A percentile compares a stretch with the other conserved stretches of the same genome.
Conservation (phyloP, 139 green algal species). For the Dunaliella primolecta region DNA sequence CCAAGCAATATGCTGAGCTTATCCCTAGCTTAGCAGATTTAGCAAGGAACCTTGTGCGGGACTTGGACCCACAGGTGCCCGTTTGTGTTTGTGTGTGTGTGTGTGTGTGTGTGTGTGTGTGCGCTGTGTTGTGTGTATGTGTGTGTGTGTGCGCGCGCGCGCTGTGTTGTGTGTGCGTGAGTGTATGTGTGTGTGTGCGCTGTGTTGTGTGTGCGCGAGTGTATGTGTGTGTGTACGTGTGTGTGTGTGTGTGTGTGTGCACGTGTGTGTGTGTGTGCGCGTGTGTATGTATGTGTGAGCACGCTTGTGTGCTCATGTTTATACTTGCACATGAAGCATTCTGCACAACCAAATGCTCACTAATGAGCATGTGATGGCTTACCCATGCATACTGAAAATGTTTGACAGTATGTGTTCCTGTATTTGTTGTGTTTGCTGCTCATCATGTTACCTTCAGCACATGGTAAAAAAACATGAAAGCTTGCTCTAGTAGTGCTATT, state of each 20-base stretch:
- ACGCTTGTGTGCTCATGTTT: not conserved
- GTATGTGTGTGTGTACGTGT: not conserved
- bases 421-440: not conserved
- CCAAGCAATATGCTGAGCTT: slow-evolving; percentile 62
- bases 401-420: not conserved
- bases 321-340: not conserved
- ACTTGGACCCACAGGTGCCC: not conserved
- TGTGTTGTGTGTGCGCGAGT: not conserved
- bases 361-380: not conserved
- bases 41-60: slow-evolving; percentile 65
- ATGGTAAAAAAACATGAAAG: not conserved
- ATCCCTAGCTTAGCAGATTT: slow-evolving; percentile 66
- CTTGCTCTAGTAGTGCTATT: not conserved
- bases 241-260: not conserved
- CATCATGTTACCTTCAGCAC: not conserved
- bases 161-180: not conserved
- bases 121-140: too few relatives aligned
- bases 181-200: not conserved
- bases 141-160: not conserved
- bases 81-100: not conserved
- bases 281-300: not conserved
- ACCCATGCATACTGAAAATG: not conserved
- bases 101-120: not conserved
- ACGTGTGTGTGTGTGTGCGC: not conserved
- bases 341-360: not conserved